Base-by-base conservation (phyloP, 176 grass and related monocot species). In the Oryza meridionalis region DNA sequence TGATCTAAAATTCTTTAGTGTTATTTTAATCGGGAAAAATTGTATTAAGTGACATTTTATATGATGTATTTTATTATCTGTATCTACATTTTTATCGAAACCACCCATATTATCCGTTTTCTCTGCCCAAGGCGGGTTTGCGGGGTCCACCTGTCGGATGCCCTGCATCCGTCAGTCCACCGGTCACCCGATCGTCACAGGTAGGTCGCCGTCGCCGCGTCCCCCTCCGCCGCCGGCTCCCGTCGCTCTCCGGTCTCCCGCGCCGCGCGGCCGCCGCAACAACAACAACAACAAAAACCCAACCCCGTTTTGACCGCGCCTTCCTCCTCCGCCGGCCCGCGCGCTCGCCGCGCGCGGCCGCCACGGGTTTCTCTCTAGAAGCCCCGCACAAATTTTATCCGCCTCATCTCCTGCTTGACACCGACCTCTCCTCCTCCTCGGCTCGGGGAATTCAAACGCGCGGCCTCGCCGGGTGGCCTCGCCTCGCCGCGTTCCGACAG, bases 371-470 rank as follows among this genome's bases (percentile, higher is more conserved):
- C 29, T 22, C 24, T 62, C 58, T 62, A 62, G 3, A 6, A 42
- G 21, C 42, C 9, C 42, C 9, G 42, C 42, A 43, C 42, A 2
- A 78, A 55, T 37, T 15, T 4, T 37, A 17, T 61, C 45, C 58
- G 33, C 26, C 21, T 79, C 33, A 35, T 35, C 45, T 45, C 45
- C 9, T 9, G 21, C 77, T 40, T 40, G 86, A 69, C 87, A 74
- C 76, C 75, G 68, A 69, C 47, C 69, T 40, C 37, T 38, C 37
- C 1, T 40, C 37, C 1, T 25, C 44, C 46, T n/a, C 67, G 65
- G 31, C 19, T 62, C 63, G 3, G 31, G 53, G 47, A 38, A 81
- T 86, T 86, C 79, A 71, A 82, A 68, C 11, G 73, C 62, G 77
- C n/a, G 43, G 45, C 31, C 45, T 70, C 19, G 58, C 70, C 33